Conservation (phyloP, 306 rosid species). For the Citrullus amarus region DNA sequence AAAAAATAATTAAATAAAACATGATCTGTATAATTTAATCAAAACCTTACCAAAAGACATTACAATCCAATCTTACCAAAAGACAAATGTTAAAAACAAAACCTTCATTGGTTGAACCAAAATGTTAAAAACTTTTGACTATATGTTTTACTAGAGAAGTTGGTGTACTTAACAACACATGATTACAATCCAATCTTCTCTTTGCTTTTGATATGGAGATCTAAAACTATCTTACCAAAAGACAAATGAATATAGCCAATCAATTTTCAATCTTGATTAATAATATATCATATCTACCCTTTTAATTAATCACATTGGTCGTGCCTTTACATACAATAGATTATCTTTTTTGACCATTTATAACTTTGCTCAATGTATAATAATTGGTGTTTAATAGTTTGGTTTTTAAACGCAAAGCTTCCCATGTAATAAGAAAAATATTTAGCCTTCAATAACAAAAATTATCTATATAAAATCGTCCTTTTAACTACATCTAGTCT, state of each 20-base stretch:
- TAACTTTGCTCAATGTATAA: not conserved
- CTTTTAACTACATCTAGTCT: too few species aligned
- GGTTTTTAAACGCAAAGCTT: not conserved
- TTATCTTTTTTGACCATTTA: not conserved
- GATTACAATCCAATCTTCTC: not conserved
- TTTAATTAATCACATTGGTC: not conserved
- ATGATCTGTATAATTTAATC: too few species aligned
- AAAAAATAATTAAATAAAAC: too few species aligned
- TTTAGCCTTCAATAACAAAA: too few species aligned
- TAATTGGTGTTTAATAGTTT: not conserved
- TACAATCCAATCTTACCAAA: too few species aligned
- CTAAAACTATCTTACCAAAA: not conserved
- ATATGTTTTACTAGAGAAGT: not conserved
- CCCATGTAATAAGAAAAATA: too few species aligned
- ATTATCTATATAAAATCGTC: too few species aligned
- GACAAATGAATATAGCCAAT: not conserved
- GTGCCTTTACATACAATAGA: not conserved
- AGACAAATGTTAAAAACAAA: not conserved
- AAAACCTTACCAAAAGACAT: too few species aligned
- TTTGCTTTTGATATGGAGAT: not conserved
- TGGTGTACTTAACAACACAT: not conserved
- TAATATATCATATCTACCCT: not conserved
- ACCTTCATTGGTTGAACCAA: not conserved
- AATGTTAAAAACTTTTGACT: not conserved
- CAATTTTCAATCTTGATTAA: not conserved